Percentiles rank a stretch among this genome's conserved stretches.
phyloP scores from a whole-genome alignment of 2,329 filamentous ascomycete species.

The Fusarium anguioides region DNA sequence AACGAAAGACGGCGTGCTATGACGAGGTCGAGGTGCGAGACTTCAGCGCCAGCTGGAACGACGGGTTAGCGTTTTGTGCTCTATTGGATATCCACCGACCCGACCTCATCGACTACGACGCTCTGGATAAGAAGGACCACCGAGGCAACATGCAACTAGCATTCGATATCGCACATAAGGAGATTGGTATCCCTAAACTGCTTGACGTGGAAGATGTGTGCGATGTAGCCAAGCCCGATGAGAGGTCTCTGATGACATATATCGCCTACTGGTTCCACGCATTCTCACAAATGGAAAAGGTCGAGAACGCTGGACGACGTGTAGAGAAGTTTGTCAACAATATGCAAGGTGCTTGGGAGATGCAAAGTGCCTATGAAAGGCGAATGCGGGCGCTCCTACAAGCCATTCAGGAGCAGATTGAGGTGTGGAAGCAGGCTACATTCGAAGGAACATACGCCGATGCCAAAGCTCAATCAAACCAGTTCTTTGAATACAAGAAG shows the following conservation, averaged over 20 bases:
- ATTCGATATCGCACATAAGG: slow-evolving; percentile 94
- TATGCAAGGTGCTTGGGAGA: slow-evolving; percentile 99
- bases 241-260: slow-evolving; percentile 98
- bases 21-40: slow-evolving; percentile 96
- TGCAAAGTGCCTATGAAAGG: slow-evolving; percentile 96
- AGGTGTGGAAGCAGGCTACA: slow-evolving; percentile 79
- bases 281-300: slow-evolving; percentile 98
- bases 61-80: slow-evolving; percentile 95
- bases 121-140: slow-evolving; percentile 93
- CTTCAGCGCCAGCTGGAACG: slow-evolving; percentile 97
- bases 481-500: slow-evolving; percentile 90
- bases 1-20: slow-evolving; percentile 98
- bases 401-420: slow-evolving; percentile 77
- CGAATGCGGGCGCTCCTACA: slow-evolving; percentile 86
- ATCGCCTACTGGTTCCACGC: slow-evolving; percentile 99
- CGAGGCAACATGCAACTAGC: slow-evolving; percentile 97
- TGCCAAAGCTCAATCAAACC: slow-evolving; percentile 84
- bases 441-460: slow-evolving; percentile 95
- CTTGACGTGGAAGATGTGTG: slow-evolving; percentile 98
- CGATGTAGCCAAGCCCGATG: slow-evolving; percentile 94
- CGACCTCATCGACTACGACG: slow-evolving; percentile 96
- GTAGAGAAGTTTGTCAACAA: slow-evolving; percentile 99
- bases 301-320: slow-evolving; percentile 94
- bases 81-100: slow-evolving; percentile 96
- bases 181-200: slow-evolving; percentile 96